Percentiles rank a stretch among this genome's conserved stretches.
These are phyloP conservation scores for Yamadazyma triangularis DNA, from an alignment of 1,139 yeast genomes.

Conservation along the genomic window DNA sequence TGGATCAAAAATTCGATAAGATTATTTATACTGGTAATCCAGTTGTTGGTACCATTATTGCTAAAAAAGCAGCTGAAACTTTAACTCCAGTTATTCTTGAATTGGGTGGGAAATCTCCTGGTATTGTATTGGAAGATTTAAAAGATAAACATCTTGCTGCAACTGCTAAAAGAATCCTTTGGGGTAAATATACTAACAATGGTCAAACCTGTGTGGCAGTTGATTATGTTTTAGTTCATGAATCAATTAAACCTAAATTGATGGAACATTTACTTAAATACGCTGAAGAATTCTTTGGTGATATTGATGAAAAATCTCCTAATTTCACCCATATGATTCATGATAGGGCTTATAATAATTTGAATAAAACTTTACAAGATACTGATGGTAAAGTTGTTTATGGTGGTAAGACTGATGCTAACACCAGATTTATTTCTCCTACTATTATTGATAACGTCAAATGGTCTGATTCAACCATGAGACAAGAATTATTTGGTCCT, in stretches of 20 bases:
- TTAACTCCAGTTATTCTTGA: constrained; percentile 81
- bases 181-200: constrained; percentile 78
- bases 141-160: constrained; percentile 39
- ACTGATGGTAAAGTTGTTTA: constrained; percentile 58
- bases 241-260: constrained; percentile 50
- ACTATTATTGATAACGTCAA: constrained; percentile 60
- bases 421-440: constrained; percentile 60
- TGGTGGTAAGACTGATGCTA: constrained; percentile 51
- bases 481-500: constrained; percentile 81
- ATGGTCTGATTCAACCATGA: constrained; percentile 70
- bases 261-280: constrained; percentile 39
- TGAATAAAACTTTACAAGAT: constrained; percentile 39
- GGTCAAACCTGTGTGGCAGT: constrained; percentile 93
- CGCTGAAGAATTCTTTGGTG: constrained; percentile 36
- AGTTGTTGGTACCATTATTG: constrained; percentile 70
- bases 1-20: constrained; percentile 70
- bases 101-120: constrained; percentile 93
- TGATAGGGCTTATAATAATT: constrained; percentile 51
- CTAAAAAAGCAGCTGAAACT: constrained; percentile 76
- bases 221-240: constrained; percentile 73
- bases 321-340: constrained; percentile 63
- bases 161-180: constrained; percentile 64
- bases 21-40: constrained; percentile 85
- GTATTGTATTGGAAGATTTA: constrained; percentile 55
- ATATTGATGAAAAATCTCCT: constrained; percentile 20